Conservation (phyloP, 331 rosid species). For the Ulmus americana region DNA sequence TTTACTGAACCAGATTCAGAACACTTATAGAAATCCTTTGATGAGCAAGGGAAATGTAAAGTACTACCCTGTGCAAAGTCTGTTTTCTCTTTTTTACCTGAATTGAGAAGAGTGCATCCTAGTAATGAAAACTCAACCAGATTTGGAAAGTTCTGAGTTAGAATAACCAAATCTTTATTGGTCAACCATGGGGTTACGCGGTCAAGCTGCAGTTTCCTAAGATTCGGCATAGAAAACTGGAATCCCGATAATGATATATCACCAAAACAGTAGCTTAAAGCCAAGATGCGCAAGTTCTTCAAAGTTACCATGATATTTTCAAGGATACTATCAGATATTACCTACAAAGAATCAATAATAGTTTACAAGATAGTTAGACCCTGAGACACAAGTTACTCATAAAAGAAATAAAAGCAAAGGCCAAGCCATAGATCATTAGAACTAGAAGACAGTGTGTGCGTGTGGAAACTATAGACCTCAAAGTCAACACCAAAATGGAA, state of each 20-base stretch:
- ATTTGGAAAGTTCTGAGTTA: constrained; percentile 50
- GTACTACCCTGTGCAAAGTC: neutral
- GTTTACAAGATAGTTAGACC: neutral
- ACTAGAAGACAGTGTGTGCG: neutral
- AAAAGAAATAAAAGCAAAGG: neutral
- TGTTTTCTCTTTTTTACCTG: constrained; percentile 34
- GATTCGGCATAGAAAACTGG: constrained; percentile 42
- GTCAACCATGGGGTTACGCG: constrained; percentile 81
- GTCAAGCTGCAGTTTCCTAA: constrained; percentile 60
- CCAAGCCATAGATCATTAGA: neutral
- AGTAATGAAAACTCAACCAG: constrained; percentile 65
- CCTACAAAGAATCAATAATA: constrained; percentile 43
- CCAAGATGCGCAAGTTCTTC: constrained; percentile 54
- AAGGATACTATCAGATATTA: constrained; percentile 52
- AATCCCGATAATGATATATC: constrained; percentile 64
- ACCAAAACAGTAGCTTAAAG: constrained; percentile 74
- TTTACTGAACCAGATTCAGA: neutral
- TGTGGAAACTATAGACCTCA: neutral
- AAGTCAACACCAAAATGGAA: neutral
- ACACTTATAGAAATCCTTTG: neutral
- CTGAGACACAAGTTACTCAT: neutral
- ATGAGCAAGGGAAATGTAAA: constrained; percentile 1
- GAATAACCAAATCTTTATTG: constrained; percentile 54
- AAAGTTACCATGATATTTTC: constrained; percentile 33
- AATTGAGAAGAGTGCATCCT: constrained; percentile 59